A percentile compares a stretch with the other conserved stretches of the same genome.
These are phyloP conservation scores for Dendrocalamus sinicus DNA, from an alignment of 176 grass and related monocot species.

Conservation along the genomic window DNA sequence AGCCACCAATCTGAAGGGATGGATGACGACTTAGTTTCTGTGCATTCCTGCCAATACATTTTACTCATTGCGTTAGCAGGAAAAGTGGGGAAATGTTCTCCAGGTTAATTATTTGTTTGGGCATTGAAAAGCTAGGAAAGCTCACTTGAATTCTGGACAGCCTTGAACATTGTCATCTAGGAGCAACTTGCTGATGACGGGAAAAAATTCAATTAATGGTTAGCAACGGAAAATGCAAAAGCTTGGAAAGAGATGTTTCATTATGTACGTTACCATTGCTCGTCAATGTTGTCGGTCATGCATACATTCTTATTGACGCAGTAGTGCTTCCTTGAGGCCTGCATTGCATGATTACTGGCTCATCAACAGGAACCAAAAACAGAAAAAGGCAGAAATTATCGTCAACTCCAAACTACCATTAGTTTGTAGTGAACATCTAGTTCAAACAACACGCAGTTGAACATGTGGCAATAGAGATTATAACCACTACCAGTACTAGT, in stretches of 20 bases:
- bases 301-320: slow-evolving; percentile 77
- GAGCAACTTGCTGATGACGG: slow-evolving; percentile 65
- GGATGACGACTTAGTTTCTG: slow-evolving; percentile 84
- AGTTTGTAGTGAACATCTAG: not conserved
- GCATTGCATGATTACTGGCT: slow-evolving; percentile 18
- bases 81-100: not conserved
- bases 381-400: not conserved
- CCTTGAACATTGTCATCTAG: slow-evolving; percentile 70
- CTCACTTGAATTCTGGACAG: slow-evolving; percentile 93
- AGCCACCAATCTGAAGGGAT: slow-evolving; percentile 90
- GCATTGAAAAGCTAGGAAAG: slow-evolving; percentile 14
- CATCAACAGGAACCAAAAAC: slow-evolving; percentile 8
- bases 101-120: slow-evolving; percentile 15
- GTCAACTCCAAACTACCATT: not conserved
- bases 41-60: slow-evolving; percentile 71
- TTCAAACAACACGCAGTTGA: too few species aligned
- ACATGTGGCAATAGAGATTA: too few species aligned
- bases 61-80: slow-evolving; percentile 32
- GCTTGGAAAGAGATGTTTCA: not conserved
- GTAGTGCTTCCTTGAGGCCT: slow-evolving; percentile 96
- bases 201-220: slow-evolving; percentile 16
- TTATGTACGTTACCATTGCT: slow-evolving; percentile 63
- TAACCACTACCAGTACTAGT: too few species aligned
- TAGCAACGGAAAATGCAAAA: slow-evolving; percentile 24
- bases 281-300: slow-evolving; percentile 65